Evolutionary conservation across 352 stramenopile genomes (phyloP).

Genomic region (Phytophthora litchii): DNA sequence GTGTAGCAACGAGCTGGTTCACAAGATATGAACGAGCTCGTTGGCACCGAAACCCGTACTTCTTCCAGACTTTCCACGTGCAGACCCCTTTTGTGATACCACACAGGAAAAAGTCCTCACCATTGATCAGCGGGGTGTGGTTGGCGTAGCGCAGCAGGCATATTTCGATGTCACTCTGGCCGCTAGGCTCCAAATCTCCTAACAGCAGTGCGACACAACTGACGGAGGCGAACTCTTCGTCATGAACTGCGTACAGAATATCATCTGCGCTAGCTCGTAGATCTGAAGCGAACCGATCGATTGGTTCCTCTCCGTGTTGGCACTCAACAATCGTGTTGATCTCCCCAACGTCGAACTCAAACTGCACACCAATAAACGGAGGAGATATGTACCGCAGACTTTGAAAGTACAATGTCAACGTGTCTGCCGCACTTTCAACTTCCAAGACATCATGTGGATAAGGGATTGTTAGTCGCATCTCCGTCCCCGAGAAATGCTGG

Average conservation of each 20-base stretch:
- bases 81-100: constrained; percentile 51
- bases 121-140: constrained; percentile 67
- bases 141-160: constrained; percentile 78
- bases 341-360: constrained; percentile 54
- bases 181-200: constrained; percentile 13
- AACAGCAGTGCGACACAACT: constrained; percentile 61
- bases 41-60: constrained; percentile 53
- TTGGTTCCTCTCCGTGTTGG: constrained; percentile 41
- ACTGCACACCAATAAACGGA: constrained; percentile 59
- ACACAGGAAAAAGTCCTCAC: constrained; percentile 64
- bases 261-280: constrained; percentile 41
- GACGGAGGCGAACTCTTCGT: constrained; percentile 35
- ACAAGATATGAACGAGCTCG: constrained; percentile 43
- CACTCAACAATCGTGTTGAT: constrained; percentile 47
- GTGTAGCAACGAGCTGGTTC: constrained; percentile 51
- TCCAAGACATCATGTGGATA: constrained; percentile 36
- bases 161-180: constrained; percentile 51
- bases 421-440: constrained; percentile 54
- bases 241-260: constrained; percentile 50
- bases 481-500: constrained; percentile 75
- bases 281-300: constrained; percentile 68
- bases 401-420: constrained; percentile 72
- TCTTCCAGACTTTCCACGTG: constrained; percentile 57
- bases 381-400: constrained; percentile 64
- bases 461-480: constrained; percentile 74